Base-by-base conservation (phyloP, 2,329 filamentous ascomycete species). In the Lachnellula suecica region DNA sequence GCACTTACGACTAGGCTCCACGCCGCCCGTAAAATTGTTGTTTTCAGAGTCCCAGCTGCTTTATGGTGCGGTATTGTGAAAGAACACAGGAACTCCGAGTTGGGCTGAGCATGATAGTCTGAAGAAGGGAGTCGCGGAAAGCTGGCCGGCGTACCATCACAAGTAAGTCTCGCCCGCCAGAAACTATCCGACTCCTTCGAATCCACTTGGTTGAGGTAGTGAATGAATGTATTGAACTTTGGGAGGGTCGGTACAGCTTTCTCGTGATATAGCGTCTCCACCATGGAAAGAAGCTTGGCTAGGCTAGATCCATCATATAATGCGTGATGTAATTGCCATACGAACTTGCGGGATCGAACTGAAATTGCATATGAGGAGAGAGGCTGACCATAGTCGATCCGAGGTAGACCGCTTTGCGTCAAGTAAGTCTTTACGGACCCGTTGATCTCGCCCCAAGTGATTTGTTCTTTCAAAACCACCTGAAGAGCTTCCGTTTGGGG, bases 191-290 rank as follows among this genome's bases (percentile, higher is more conserved):
- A 31, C 13, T 13, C 8, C 13, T 8, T 31, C 27, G 2, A 9
- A 31, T 31, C 13, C 8, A 31, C 8, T 9, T 31, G 8, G 13
- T 8, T 13, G 8, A 31, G 27, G 13, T 31, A 13, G 8, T 31
- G 8, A 9, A 13, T 13, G 54, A 57, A 10, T 60, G 63, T 15
- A 65, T 66, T 19, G 35, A 48, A 34, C 44, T 53, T 7, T 61
- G 52, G 1, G 62, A 59, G 8, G 64, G 50, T 23, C 13, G 8
- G 8, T 9, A 31, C 8, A 2, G 27, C 13, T 31, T 31, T 13
- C 8, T 13, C 27, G 8, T 13, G 27, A 13, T 31, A 31, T 31
- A 13, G 8, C 13, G 8, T 60, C 65, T 8, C 63, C 64, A 2
- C 65, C 68, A 8, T 8, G 13, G 8, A 9, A 9, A 31, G 8